A percentile compares a stretch with the other conserved stretches of the same genome.
These are phyloP conservation scores for Tausonia pullulans DNA, from an alignment of 1,284 basidiomycete genomes.

Conservation along the genomic window DNA sequence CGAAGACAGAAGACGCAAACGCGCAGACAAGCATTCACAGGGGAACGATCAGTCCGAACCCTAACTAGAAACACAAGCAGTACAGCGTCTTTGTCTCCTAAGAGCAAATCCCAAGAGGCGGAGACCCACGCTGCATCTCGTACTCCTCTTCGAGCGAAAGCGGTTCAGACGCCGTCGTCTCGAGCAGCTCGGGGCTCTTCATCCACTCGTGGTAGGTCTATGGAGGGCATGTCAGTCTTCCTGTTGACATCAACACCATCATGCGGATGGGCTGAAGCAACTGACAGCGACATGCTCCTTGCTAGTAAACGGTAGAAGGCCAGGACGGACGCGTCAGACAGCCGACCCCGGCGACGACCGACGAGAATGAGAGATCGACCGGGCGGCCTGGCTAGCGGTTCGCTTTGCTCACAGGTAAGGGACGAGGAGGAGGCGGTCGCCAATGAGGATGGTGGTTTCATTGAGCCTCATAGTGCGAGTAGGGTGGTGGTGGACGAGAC, in stretches of 20 bases:
- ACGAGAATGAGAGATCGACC: not conserved
- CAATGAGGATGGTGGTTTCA: slow-evolving; percentile 50
- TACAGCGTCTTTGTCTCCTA: no score
- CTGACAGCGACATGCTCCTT: slow-evolving; percentile 52
- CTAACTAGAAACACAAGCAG: no score
- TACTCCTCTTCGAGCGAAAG: slow-evolving; percentile 73
- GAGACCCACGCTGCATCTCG: slow-evolving; percentile 72
- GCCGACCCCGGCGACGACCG: not conserved
- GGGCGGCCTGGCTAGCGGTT: not conserved
- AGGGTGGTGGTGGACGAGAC: not conserved
- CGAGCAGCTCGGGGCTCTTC: slow-evolving; percentile 59
- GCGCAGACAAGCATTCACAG: not conserved
- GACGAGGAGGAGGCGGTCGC: slow-evolving; percentile 52
- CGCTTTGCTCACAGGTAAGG: slow-evolving; percentile 49
- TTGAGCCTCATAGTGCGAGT: slow-evolving; percentile 49
- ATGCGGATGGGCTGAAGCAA: slow-evolving; percentile 6
- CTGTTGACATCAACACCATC: not conserved
- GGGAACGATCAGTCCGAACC: no score
- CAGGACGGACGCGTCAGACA: slow-evolving; percentile 12
- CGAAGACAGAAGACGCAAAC: no score
- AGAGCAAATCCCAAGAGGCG: not conserved
- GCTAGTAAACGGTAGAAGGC: slow-evolving; percentile 25
- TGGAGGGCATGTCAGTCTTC: not conserved
- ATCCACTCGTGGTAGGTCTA: slow-evolving; percentile 90
- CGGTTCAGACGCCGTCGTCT: slow-evolving; percentile 76